phyloP scores from a whole-genome alignment of 805 yeast genomes.

The Ogataea henricii region DNA sequence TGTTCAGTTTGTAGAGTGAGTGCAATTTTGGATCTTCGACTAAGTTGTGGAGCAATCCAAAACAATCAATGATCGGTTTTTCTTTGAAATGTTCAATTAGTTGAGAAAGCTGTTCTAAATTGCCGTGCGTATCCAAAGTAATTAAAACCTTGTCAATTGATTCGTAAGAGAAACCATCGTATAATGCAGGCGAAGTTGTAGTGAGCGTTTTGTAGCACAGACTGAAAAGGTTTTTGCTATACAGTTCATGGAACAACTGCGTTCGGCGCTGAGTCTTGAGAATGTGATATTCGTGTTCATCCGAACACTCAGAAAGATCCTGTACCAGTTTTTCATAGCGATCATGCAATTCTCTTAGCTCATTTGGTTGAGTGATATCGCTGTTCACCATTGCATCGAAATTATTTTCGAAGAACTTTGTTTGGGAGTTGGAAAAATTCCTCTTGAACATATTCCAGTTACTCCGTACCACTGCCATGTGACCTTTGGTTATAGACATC shows the following conservation, averaged over 20 bases:
- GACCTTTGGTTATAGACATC: conserved; percentile 5
- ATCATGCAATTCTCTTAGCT: conserved; percentile 6
- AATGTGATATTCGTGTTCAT: neutral
- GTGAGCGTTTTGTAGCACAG: conserved; percentile 17
- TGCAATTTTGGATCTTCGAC: neutral
- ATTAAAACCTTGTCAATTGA: conserved; percentile 14
- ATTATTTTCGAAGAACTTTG: conserved; percentile 30
- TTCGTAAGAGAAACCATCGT: conserved; percentile 16
- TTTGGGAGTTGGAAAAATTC: conserved; percentile 24
- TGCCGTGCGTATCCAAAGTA: conserved; percentile 29
- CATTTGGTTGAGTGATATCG: neutral
- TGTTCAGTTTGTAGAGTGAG: neutral
- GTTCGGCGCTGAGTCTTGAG: conserved; percentile 12
- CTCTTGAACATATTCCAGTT: conserved; percentile 19
- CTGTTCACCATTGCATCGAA: conserved; percentile 21
- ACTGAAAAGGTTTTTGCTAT: conserved; percentile 18
- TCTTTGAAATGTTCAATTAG: conserved; percentile 18
- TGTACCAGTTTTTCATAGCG: conserved; percentile 2
- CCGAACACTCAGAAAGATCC: neutral
- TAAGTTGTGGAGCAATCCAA: conserved; percentile 5
- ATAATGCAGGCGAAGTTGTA: conserved; percentile 10
- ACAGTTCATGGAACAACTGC: conserved; percentile 26
- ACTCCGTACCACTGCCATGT: conserved; percentile 8
- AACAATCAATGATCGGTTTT: conserved; percentile 2
- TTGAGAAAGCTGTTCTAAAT: conserved; percentile 17